A percentile compares a stretch with the other conserved stretches of the same genome.
Conservation (phyloP, 176 grass and related monocot species). For the Coix lacrymajobi region DNA sequence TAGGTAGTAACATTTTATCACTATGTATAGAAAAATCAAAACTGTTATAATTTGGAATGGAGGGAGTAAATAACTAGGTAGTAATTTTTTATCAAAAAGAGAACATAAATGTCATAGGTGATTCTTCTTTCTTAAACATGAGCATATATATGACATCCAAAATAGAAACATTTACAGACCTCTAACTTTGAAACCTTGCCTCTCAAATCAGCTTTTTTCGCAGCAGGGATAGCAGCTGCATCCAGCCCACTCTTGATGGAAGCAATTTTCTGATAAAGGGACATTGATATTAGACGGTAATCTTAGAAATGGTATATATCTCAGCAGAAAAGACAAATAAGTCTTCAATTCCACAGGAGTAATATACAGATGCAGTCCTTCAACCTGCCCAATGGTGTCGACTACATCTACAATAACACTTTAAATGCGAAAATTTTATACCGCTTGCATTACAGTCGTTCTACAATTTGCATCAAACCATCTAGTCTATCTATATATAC, state of each 20-base stretch:
- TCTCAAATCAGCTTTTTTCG: slow-evolving; percentile 87
- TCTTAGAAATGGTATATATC: background rate
- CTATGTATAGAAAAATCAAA: background rate
- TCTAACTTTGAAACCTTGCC: slow-evolving; percentile 67
- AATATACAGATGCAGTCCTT: background rate
- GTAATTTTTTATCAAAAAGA: background rate
- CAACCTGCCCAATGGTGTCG: background rate
- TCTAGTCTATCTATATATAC: background rate
- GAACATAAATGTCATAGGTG: background rate
- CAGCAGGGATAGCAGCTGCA: slow-evolving; percentile 72
- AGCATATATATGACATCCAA: background rate
- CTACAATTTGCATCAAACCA: background rate
- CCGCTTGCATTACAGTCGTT: background rate
- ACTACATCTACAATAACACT: background rate
- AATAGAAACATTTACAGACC: slow-evolving; percentile 41
- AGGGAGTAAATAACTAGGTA: background rate
- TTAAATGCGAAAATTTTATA: background rate
- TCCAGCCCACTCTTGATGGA: slow-evolving; percentile 75
- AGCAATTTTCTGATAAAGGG: slow-evolving; percentile 74
- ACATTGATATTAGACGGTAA: slow-evolving; percentile 16
- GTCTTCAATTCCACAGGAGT: background rate
- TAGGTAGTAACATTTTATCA: background rate
- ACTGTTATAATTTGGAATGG: background rate
- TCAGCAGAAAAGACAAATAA: background rate
- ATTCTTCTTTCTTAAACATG: background rate